A percentile compares a stretch with the other conserved stretches of the same genome.
Evolutionary conservation across 495 filamentous ascomycete species (phyloP).

Genomic region (Daldinia grandis): DNA sequence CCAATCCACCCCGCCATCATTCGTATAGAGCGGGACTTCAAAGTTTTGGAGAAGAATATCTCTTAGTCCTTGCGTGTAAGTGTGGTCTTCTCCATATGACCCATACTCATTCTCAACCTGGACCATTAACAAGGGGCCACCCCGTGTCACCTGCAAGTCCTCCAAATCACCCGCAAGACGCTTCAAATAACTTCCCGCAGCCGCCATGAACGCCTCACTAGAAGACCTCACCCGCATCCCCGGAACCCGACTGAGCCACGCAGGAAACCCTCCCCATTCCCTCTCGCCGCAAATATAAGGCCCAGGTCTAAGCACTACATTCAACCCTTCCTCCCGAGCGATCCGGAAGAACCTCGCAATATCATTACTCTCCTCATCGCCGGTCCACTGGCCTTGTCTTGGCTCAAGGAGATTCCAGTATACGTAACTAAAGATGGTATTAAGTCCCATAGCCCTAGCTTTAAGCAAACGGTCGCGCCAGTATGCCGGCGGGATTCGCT

Average conservation of each 20-base stretch:
- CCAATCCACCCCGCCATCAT: slow-evolving; percentile 54
- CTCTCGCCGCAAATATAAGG: slow-evolving; percentile 60
- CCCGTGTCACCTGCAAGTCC: slow-evolving; percentile 48
- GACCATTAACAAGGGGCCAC: slow-evolving; percentile 58
- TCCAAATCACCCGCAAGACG: slow-evolving; percentile 48
- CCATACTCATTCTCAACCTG: slow-evolving; percentile 63
- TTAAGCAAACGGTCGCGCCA: slow-evolving; percentile 54
- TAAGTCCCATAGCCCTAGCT: slow-evolving; percentile 56
- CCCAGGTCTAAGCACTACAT: slow-evolving; percentile 55
- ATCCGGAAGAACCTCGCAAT: slow-evolving; percentile 53
- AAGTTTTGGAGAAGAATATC: slow-evolving; percentile 51
- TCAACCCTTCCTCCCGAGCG: slow-evolving; percentile 53
- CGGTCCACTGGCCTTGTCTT: slow-evolving; percentile 46
- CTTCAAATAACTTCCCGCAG: slow-evolving; percentile 48
- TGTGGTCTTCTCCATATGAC: slow-evolving; percentile 53
- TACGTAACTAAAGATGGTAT: slow-evolving; percentile 59
- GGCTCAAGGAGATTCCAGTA: slow-evolving; percentile 59
- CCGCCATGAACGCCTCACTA: slow-evolving; percentile 50
- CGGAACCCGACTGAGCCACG: slow-evolving; percentile 52
- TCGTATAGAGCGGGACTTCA: slow-evolving; percentile 56
- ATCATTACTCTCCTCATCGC: slow-evolving; percentile 46
- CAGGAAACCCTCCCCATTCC: slow-evolving; percentile 60
- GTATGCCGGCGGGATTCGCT: slow-evolving; percentile 54
- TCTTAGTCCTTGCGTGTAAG: slow-evolving; percentile 48
- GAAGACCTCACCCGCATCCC: slow-evolving; percentile 52